Conservation (phyloP, 2,329 filamentous ascomycete genomes). For the Fusarium musae region DNA sequence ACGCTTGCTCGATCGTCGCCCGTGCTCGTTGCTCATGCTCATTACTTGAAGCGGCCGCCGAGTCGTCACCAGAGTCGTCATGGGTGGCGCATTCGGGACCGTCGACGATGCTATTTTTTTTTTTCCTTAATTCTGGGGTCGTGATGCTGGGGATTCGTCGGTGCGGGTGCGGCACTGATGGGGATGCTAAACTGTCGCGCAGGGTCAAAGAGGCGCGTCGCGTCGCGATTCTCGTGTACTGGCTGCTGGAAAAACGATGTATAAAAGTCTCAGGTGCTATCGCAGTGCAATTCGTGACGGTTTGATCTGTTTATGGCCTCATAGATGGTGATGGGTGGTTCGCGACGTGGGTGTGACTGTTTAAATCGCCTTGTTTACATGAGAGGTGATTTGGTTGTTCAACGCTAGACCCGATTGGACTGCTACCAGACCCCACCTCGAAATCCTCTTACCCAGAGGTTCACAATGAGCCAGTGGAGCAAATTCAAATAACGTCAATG, state of each 20-base stretch:
- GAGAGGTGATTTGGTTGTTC: slow-evolving; percentile 37
- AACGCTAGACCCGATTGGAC: slow-evolving; percentile 36
- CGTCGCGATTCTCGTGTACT: slow-evolving; percentile 23
- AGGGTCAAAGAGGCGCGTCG: slow-evolving; percentile 31
- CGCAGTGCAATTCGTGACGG: slow-evolving; percentile 28
- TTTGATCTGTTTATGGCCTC: slow-evolving; percentile 19
- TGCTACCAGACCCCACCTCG: slow-evolving; percentile 28
- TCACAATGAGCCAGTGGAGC: slow-evolving; percentile 1
- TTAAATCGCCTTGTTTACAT: slow-evolving; percentile 47
- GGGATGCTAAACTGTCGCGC: slow-evolving; percentile 29
- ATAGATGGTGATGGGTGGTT: slow-evolving; percentile 37
- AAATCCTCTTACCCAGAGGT: neutral
- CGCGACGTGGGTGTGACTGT: slow-evolving; percentile 43
- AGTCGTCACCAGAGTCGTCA: slow-evolving; percentile 75
- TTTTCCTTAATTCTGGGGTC: slow-evolving; percentile 9
- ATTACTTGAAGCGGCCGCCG: slow-evolving; percentile 73
- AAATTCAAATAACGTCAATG: slow-evolving; percentile 25
- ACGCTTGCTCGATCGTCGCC: slow-evolving; percentile 72
- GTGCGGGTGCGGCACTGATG: slow-evolving; percentile 10
- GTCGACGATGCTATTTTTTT: slow-evolving; percentile 40
- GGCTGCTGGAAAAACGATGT: neutral
- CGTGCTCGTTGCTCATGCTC: slow-evolving; percentile 75
- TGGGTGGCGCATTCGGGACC: slow-evolving; percentile 62
- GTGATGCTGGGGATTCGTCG: slow-evolving; percentile 33
- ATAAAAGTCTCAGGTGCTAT: neutral